Conservation (phyloP, 2,329 filamentous ascomycete species). For the Chaetomium sp. region DNA sequence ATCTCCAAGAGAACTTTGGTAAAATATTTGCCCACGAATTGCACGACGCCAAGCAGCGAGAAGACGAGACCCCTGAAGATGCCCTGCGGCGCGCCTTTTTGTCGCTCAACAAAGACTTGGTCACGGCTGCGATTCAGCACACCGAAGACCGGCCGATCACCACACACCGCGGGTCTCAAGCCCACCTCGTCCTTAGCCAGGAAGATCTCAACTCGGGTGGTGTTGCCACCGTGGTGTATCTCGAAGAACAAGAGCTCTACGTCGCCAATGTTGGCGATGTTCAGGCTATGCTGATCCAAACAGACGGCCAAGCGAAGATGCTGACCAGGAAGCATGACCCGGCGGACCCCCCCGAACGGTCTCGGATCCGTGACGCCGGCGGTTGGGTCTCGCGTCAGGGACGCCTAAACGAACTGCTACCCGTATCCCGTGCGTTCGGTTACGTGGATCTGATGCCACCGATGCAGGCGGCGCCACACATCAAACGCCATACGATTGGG, state of each 20-base stretch:
- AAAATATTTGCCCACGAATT: constrained; percentile 77
- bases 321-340: constrained; percentile 91
- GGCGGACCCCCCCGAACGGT: constrained; percentile 73
- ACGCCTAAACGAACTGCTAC: constrained; percentile 82
- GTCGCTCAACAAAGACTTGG: constrained; percentile 86
- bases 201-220: constrained; percentile 87
- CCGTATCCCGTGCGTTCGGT: constrained; percentile 91
- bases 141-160: constrained; percentile 64
- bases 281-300: constrained; percentile 90
- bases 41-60: constrained; percentile 60
- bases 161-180: constrained; percentile 60
- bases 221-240: constrained; percentile 84
- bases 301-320: constrained; percentile 74
- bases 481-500: constrained; percentile 68
- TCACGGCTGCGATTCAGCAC: constrained; percentile 73
- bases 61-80: constrained; percentile 70
- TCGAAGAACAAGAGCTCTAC: constrained; percentile 84
- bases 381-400: constrained; percentile 95
- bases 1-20: constrained; percentile 91
- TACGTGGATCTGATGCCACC: constrained; percentile 89
- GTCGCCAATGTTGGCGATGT: constrained; percentile 94
- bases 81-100: constrained; percentile 83
- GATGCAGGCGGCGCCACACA: constrained; percentile 83
- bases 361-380: constrained; percentile 87
- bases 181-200: constrained; percentile 69